A percentile compares a stretch with the other conserved stretches of the same genome.
Conservation (phyloP, 805 yeast species). For the Hanseniaspora meyeri region DNA sequence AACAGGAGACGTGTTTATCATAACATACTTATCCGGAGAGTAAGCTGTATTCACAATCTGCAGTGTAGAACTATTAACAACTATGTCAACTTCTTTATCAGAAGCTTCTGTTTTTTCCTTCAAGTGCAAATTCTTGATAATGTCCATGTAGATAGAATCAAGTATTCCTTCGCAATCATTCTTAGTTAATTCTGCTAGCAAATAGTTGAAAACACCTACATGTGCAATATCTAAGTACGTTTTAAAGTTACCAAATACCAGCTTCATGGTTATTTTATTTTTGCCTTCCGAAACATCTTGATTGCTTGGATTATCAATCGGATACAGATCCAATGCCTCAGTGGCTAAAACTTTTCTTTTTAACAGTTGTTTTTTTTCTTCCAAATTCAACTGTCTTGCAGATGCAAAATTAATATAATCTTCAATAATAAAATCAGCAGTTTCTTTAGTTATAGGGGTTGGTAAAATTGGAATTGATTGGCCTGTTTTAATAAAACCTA, state of each 20-base stretch:
- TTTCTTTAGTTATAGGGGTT: constrained; percentile 42
- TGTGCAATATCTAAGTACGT: constrained; percentile 5
- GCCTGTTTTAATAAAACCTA: constrained; percentile 46
- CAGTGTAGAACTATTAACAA: neutral
- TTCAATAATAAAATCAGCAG: constrained; percentile 34
- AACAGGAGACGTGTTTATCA: neutral
- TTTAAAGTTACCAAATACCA: neutral
- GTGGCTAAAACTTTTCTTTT: constrained; percentile 14
- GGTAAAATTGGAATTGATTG: constrained; percentile 53
- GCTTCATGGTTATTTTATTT: neutral
- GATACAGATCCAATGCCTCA: constrained; percentile 1
- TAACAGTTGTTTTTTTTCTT: constrained; percentile 13
- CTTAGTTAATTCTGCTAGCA: neutral
- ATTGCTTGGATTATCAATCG: neutral
- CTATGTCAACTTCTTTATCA: neutral
- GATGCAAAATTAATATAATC: constrained; percentile 24
- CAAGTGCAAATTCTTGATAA: neutral
- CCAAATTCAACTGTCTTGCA: constrained; percentile 13
- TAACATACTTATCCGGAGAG: neutral
- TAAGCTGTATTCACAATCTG: neutral
- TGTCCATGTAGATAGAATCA: constrained; percentile 2
- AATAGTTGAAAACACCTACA: neutral
- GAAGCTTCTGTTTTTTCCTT: neutral
- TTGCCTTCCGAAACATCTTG: neutral
- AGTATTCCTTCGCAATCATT: constrained; percentile 5